Conservation (phyloP, 768 basidiomycete species). For the Amanita molliuscula region DNA sequence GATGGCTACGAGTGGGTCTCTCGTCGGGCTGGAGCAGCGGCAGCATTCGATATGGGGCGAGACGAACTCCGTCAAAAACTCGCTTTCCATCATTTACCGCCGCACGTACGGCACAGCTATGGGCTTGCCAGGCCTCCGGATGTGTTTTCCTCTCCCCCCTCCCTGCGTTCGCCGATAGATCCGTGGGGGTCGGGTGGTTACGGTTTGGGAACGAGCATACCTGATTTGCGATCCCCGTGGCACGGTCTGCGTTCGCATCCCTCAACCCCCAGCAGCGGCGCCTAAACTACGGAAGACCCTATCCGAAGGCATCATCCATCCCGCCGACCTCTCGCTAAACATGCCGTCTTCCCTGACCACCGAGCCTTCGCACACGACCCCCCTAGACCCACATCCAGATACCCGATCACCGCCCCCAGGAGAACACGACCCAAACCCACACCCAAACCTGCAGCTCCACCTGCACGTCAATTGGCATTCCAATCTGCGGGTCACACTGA, state of each 20-base stretch:
- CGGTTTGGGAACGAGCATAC: constrained; percentile 2
- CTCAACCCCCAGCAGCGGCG: constrained; percentile 1
- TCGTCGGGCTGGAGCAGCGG: constrained; percentile 29
- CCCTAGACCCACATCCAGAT: constrained; percentile 7
- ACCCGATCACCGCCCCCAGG: constrained; percentile 13
- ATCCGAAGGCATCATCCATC: neutral
- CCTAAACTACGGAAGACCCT: neutral
- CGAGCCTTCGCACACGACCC: constrained; percentile 12
- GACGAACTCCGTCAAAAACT: constrained; percentile 32
- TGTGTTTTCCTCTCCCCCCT: constrained; percentile 45
- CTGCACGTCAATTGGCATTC: constrained; percentile 80
- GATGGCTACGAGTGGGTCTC: constrained; percentile 81
- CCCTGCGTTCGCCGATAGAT: constrained; percentile 26
- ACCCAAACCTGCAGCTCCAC: constrained; percentile 82
- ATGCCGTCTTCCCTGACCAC: constrained; percentile 11
- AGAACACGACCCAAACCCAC: constrained; percentile 20
- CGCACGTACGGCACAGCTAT: constrained; percentile 64
- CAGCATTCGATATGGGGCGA: constrained; percentile 25
- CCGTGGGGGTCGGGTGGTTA: constrained; percentile 7
- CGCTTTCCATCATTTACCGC: constrained; percentile 61
- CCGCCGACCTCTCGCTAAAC: neutral
- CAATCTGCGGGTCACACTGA: constrained; percentile 78
- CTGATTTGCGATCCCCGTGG: constrained; percentile 3
- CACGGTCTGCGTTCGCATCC: neutral
- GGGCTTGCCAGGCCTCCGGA: constrained; percentile 46